Evolutionary conservation across 1,139 yeast genomes (phyloP).

Genomic region (Zygoascus sp.): DNA sequence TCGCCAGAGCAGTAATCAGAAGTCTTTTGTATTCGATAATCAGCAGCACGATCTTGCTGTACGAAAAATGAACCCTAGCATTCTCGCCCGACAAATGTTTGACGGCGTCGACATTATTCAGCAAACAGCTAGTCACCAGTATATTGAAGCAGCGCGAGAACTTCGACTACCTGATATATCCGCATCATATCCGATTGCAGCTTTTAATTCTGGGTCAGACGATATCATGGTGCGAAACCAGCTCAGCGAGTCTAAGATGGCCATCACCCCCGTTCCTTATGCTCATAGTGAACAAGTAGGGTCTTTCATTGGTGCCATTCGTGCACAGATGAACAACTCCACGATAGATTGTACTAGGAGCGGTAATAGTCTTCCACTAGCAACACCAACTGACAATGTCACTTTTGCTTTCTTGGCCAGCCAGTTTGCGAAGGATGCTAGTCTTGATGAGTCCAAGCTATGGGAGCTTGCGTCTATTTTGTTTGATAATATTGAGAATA

Average conservation of each 20-base stretch:
- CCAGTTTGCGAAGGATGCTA: neutral
- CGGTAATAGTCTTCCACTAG: conserved; percentile 1
- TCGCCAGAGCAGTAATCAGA: neutral
- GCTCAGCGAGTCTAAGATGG: neutral
- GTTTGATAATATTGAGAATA: conserved; percentile 44
- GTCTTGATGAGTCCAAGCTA: conserved; percentile 18
- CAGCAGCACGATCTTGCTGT: neutral
- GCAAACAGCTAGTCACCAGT: conserved; percentile 21
- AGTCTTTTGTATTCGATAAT: neutral
- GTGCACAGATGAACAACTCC: conserved; percentile 4
- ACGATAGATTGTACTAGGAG: neutral
- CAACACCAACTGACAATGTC: conserved; percentile 18
- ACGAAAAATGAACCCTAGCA: conserved; percentile 1
- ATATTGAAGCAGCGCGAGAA: conserved; percentile 24
- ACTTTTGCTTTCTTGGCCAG: conserved; percentile 19
- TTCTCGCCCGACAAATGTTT: conserved; percentile 38
- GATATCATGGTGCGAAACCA: conserved; percentile 4
- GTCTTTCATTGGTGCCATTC: neutral
- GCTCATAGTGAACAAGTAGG: neutral
- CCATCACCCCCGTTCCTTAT: neutral
- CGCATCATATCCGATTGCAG: conserved; percentile 21
- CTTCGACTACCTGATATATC: conserved; percentile 25
- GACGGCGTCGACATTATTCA: conserved; percentile 37
- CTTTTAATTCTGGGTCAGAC: conserved; percentile 20
- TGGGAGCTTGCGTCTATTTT: conserved; percentile 57